phyloP scores from a whole-genome alignment of 163 green algal species.

The Scenedesmus sp. region DNA sequence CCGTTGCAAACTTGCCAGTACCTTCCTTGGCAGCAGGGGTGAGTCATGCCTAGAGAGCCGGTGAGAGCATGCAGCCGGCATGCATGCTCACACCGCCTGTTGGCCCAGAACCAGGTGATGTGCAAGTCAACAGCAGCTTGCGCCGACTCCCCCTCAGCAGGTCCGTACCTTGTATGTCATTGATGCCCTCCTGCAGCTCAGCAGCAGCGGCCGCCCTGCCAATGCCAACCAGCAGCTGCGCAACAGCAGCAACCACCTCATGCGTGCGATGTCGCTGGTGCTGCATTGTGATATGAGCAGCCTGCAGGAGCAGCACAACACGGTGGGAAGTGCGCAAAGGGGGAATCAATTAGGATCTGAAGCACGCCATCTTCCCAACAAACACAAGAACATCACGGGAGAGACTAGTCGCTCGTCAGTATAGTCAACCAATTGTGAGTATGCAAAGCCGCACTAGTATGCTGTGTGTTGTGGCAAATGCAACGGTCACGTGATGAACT shows the following conservation, averaged over 20 bases:
- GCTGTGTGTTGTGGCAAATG: neutral
- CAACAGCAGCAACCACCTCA: constrained; percentile 77
- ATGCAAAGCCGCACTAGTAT: neutral
- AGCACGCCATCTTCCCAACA: no score
- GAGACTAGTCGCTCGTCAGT: no score
- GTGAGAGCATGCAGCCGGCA: no score
- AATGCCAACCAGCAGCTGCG: constrained; percentile 72
- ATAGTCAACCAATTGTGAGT: no score
- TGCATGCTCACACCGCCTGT: neutral
- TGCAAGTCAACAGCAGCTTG: neutral
- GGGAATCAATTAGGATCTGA: no score
- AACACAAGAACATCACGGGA: no score
- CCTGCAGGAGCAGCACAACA: constrained; percentile 59
- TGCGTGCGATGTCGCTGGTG: constrained; percentile 76
- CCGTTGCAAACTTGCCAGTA: neutral
- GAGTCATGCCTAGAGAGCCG: no score
- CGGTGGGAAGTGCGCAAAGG: no score
- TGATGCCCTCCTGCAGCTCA: constrained; percentile 77
- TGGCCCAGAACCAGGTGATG: neutral
- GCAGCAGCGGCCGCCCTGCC: constrained; percentile 73
- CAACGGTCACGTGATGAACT: neutral
- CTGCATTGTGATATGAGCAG: constrained; percentile 78
- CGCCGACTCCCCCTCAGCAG: neutral
- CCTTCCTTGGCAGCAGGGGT: no score
- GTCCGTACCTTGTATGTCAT: constrained; percentile 66